phyloP scores from a whole-genome alignment of 179 eudicot species.

The Actinidia polygama region DNA sequence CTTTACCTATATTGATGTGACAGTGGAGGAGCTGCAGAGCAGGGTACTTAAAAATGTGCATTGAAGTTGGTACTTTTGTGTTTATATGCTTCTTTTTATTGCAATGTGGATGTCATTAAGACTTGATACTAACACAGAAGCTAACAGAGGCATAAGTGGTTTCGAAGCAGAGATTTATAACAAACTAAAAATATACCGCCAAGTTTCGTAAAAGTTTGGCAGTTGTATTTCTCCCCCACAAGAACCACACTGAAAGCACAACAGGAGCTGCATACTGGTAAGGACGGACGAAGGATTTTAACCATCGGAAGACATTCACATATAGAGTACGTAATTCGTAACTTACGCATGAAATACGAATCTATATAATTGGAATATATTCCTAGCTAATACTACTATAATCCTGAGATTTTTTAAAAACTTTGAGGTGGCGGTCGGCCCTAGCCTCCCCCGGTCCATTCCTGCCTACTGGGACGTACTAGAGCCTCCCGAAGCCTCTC shows the following conservation, averaged over 20 bases:
- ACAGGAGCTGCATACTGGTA: background rate
- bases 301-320: too few species aligned
- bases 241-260: background rate
- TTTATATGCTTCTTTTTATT: background rate
- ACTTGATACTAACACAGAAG: background rate
- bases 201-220: background rate
- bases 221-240: background rate
- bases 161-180: too few species aligned
- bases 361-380: too few species aligned
- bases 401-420: too few species aligned
- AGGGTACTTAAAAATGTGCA: conserved; percentile 49
- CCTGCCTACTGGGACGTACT: background rate
- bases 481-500: background rate
- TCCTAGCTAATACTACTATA: too few species aligned
- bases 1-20: conserved; percentile 69
- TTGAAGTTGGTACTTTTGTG: background rate
- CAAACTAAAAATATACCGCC: background rate
- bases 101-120: background rate
- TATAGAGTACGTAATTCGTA: too few species aligned
- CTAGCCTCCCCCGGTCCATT: too few species aligned
- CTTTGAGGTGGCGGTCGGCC: too few species aligned
- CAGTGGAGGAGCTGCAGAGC: conserved; percentile 78
- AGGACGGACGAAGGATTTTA: too few species aligned
- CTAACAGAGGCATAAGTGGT: background rate
- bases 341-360: too few species aligned